phyloP scores from a whole-genome alignment of 2,329 filamentous ascomycete species.

The Juglanconis sp. region DNA sequence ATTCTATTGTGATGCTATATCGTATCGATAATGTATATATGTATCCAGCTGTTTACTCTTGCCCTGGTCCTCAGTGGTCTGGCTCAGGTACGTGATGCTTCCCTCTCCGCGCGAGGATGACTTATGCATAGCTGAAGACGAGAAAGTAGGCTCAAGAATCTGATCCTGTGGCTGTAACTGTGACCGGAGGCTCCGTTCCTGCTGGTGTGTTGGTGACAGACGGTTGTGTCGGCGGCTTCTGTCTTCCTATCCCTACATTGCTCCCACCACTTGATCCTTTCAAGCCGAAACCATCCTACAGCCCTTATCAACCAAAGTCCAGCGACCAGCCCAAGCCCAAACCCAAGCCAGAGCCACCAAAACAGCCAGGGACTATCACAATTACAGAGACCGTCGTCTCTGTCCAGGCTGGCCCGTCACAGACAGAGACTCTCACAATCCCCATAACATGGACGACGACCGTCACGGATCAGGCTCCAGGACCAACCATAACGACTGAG shows the following conservation, averaged over 20 bases:
- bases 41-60: too few species aligned
- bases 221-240: background rate
- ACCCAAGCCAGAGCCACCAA: background rate
- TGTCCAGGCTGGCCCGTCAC: background rate
- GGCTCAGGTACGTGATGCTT: background rate
- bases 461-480: background rate
- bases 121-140: background rate
- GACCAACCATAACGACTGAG: background rate
- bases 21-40: too few species aligned
- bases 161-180: background rate
- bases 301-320: background rate
- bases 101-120: background rate
- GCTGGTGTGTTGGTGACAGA: background rate
- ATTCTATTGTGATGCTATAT: too few species aligned
- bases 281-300: background rate
- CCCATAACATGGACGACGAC: background rate
- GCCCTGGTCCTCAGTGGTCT: too few species aligned
- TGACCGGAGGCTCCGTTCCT: background rate
- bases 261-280: background rate
- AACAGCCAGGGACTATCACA: background rate
- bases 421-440: background rate
- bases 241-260: background rate
- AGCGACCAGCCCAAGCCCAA: background rate
- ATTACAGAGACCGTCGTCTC: slow-evolving; percentile 1
- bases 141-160: background rate